Base-by-base conservation (phyloP, 2,329 filamentous ascomycete genomes). In the Cladosporium colombiae region DNA sequence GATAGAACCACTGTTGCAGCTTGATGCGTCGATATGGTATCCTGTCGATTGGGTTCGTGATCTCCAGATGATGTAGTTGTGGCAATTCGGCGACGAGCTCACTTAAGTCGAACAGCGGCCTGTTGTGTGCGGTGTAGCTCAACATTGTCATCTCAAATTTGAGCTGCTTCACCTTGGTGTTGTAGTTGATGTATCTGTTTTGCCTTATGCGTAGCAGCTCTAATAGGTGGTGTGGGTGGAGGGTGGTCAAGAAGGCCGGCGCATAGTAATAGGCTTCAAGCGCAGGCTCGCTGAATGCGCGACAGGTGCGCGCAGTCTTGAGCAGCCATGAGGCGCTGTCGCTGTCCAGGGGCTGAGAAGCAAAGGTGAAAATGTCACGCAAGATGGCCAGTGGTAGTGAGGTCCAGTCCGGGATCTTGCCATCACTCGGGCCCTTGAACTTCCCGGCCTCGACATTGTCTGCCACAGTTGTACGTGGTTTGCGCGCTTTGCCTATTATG, bases 11-110 rank as follows among this genome's bases (percentile, higher is more conserved):
- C 68, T 89, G 73, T 50, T 77, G 76, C 18, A 77, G 77, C 58
- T 80, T 82, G 31, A 81, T 79, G 5, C 88, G 80, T 40, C 89
- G 82, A 74, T 88, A 92, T 0, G 90, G 90, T 1, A 89, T 83
- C 68, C 86, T 79, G 72, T 96, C 91, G 58, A 85, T 81, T 13
- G 84, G 84, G 70, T 93, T 90, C 68, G 88, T 89, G 18, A 97
- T 83, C 65, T 92, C 86, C 35, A 97, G 78, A 58, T 89, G 84
- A 61, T 84, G 84, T 18, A 97, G 81, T 57, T 87, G 87, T 0
- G 89, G 88, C 6, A 92, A 83, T 55, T 85, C 82, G 49, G 82
- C 81, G 23, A 96, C 80, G 59, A 96, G 77, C 29, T 81, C 78
- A 46, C 80, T 75, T 23, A 91, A 74, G 66, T 88, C 83, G 65